Percentiles rank a stretch among this genome's conserved stretches.
Conservation (phyloP, 75 land plant species). For the Pinus tabuliformis region DNA sequence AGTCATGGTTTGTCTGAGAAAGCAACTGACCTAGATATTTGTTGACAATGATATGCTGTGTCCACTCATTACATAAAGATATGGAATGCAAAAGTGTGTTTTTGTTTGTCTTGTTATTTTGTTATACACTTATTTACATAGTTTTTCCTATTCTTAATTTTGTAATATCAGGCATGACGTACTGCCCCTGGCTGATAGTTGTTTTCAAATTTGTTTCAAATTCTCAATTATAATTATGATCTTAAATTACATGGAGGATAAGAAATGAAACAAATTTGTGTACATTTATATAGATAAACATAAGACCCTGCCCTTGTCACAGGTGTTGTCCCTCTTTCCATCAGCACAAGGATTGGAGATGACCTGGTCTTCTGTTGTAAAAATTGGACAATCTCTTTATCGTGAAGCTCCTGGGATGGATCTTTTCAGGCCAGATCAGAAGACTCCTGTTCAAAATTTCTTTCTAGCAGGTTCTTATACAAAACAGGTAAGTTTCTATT, state of each 20-base stretch:
- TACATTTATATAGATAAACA: background rate
- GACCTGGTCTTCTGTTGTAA: conserved; percentile 96
- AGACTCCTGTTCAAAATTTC: conserved; percentile 90
- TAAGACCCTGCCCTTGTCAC: conserved; percentile 8
- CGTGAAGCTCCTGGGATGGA: conserved; percentile 98
- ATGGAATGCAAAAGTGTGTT: no score
- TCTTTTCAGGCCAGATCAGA: conserved; percentile 93
- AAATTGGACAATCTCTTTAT: conserved; percentile 89
- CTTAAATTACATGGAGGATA: background rate
- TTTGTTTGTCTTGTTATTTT: no score
- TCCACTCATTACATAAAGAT: no score
- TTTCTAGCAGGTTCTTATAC: conserved; percentile 98
- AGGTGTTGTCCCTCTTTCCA: conserved; percentile 85
- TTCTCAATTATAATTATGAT: background rate
- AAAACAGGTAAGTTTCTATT: conserved; percentile 65
- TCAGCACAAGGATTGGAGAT: conserved; percentile 84
- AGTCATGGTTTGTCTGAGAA: background rate
- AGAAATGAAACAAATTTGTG: background rate
- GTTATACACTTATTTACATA: no score
- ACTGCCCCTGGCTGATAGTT: no score
- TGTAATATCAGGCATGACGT: no score
- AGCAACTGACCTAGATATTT: no score
- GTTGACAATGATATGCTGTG: no score
- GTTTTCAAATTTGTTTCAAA: background rate
- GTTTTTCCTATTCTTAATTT: no score